Percentiles rank a stretch among this genome's conserved stretches.
Evolutionary conservation across 139 green algal genomes (phyloP).

Genomic region (Haematococcus lacustris): DNA sequence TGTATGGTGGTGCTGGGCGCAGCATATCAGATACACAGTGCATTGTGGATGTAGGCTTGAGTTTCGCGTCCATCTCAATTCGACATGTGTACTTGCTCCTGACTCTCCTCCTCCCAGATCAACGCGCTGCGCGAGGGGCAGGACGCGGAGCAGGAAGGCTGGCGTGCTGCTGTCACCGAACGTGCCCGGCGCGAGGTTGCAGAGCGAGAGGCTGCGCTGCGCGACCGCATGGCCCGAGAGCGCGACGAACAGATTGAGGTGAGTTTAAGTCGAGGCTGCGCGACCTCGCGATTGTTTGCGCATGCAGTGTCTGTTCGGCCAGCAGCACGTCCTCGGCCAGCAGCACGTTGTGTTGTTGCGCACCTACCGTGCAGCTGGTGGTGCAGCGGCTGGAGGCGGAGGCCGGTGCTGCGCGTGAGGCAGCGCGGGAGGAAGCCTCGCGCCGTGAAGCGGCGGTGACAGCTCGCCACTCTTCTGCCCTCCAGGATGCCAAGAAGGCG

Average conservation of each 20-base stretch:
- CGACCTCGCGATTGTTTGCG: too few species aligned
- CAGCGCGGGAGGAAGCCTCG: slow-evolving; percentile 10
- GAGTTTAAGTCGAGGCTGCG: too few species aligned
- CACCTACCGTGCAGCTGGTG: slow-evolving; percentile 22
- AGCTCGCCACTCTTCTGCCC: slow-evolving; percentile 4
- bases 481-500: slow-evolving; percentile 32
- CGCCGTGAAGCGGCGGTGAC: slow-evolving; percentile 15
- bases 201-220: slow-evolving; percentile 26
- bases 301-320: too few species aligned
- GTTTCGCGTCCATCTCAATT: background rate
- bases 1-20: background rate
- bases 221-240: slow-evolving; percentile 27
- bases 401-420: slow-evolving; percentile 9
- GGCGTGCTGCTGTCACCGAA: slow-evolving; percentile 48
- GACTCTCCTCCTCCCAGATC: slow-evolving; percentile 11
- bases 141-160: slow-evolving; percentile 42
- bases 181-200: slow-evolving; percentile 35
- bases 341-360: too few species aligned
- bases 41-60: background rate
- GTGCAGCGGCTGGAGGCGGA: slow-evolving; percentile 42
- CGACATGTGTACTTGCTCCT: background rate
- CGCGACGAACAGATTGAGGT: slow-evolving; percentile 44
- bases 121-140: slow-evolving; percentile 23
- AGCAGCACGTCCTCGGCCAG: too few species aligned
- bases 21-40: background rate